Conservation (phyloP, 371 early-diverging fungal species). For the Mortierella sp. region DNA sequence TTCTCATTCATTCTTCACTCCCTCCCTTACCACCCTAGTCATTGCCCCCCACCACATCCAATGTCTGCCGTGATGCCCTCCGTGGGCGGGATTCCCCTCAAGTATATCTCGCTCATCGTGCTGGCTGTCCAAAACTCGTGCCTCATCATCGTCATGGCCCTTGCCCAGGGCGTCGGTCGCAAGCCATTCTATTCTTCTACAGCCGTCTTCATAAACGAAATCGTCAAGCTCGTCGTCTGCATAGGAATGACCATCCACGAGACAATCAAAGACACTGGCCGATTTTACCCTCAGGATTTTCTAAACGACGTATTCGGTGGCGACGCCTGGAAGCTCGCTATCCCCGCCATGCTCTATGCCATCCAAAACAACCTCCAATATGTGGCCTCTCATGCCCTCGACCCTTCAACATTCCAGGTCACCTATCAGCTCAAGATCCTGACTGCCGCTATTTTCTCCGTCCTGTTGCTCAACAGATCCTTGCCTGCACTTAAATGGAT, state of each 20-base stretch:
- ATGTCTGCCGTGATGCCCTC: slow-evolving; percentile 54
- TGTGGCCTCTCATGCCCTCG: slow-evolving; percentile 88
- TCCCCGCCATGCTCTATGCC: slow-evolving; percentile 93
- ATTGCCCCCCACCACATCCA: neutral
- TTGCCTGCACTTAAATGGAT: slow-evolving; percentile 85
- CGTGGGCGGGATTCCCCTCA: slow-evolving; percentile 77
- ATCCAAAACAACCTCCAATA: slow-evolving; percentile 97
- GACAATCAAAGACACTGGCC: slow-evolving; percentile 56
- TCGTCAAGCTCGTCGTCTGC: slow-evolving; percentile 84
- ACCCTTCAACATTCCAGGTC: slow-evolving; percentile 96
- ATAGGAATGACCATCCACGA: slow-evolving; percentile 64
- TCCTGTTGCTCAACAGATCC: slow-evolving; percentile 77
- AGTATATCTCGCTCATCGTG: slow-evolving; percentile 86
- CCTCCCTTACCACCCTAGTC: neutral
- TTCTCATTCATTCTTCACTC: neutral
- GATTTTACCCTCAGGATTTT: slow-evolving; percentile 59
- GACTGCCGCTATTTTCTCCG: slow-evolving; percentile 94
- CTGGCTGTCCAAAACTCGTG: slow-evolving; percentile 92
- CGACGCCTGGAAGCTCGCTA: slow-evolving; percentile 78
- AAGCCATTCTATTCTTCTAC: slow-evolving; percentile 84
- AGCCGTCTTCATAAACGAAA: slow-evolving; percentile 89
- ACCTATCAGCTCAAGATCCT: slow-evolving; percentile 97
- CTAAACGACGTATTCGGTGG: slow-evolving; percentile 71
- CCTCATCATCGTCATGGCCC: slow-evolving; percentile 87
- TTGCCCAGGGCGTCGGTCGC: slow-evolving; percentile 72